Evolutionary conservation across 352 stramenopile species (phyloP), one percentile per base, ranked within the genome.

Genomic region (Phytophthora fragariae): DNA sequence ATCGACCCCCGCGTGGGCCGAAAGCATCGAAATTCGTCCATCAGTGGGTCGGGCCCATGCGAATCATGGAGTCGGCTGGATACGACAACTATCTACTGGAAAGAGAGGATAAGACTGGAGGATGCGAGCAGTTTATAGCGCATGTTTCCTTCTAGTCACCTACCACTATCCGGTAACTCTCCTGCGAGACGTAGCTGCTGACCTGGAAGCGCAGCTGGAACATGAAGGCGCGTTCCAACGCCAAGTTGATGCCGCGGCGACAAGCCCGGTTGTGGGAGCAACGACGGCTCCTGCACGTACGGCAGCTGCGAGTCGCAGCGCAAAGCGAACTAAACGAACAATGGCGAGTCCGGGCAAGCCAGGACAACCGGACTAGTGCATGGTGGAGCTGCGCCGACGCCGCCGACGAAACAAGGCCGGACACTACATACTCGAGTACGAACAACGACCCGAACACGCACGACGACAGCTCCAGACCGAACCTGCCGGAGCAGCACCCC

Each of bases 1-100:
- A 56, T 47, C 21, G 27, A 1, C 41, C 57, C 3, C 57, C 57
- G 5, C 1, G 57, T 24, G 57, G 57, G 10, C 37, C 57, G 27
- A 64, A 55, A 37, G 57, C 57, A 10, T 31, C 57, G 1, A 64
- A 64, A 15, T 64, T 64, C 17, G 57, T 64, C 3, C 57, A 54
- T 27, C 5, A 4, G 6, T 64, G 57, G 57, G 12, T 49, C 2
- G 57, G 57, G 0, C 39, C 57, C 11, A 10, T 54, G 3, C n/a
- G 19, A 39, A 63, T 64, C 9, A 7, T 64, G 6, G 41, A 56
- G 3, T 0, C 27, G 1, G 57, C 24, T 1, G 57, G 44, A 11
- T 64, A 56, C 41, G 44, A 57, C 17, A 56, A 64, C 17, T 56
- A 31, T 6, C 5, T 64, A 2, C 2, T 56, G 5, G 39, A 56